phyloP scores from a whole-genome alignment of 2,329 filamentous ascomycete genomes.

The Malbranchea zuffiana region DNA sequence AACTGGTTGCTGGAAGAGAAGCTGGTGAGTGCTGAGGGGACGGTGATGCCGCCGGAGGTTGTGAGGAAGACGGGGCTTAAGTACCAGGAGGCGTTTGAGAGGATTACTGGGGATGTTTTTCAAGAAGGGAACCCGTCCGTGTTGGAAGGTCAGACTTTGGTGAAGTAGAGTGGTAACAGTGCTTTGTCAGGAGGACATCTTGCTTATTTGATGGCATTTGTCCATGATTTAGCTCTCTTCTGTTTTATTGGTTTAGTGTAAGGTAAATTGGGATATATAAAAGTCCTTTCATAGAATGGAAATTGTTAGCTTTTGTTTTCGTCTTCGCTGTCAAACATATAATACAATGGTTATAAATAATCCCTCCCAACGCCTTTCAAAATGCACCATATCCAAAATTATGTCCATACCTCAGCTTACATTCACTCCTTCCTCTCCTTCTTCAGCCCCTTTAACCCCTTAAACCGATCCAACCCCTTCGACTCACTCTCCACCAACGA shows the following conservation, averaged over 20 bases:
- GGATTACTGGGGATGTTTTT: constrained; percentile 47
- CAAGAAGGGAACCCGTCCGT: constrained; percentile 5
- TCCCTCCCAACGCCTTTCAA: background rate
- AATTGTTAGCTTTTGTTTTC: too few relatives aligned
- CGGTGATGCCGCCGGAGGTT: constrained; percentile 62
- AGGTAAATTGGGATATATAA: too few relatives aligned
- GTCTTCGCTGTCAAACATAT: too few relatives aligned
- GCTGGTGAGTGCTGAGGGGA: constrained; percentile 62
- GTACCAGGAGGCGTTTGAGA: constrained; percentile 66
- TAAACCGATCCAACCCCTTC: constrained; percentile 19
- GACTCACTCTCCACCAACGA: constrained; percentile 14
- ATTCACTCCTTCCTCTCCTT: constrained; percentile 26
- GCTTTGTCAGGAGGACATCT: too few relatives aligned
- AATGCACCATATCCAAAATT: background rate
- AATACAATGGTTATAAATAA: too few relatives aligned
- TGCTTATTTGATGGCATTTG: too few relatives aligned
- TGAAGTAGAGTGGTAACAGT: constrained; percentile 2
- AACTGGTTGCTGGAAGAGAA: constrained; percentile 69
- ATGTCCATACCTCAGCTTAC: background rate
- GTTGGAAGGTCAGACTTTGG: constrained; percentile 1
- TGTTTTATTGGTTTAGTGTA: too few relatives aligned
- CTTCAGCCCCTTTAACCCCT: constrained; percentile 29
- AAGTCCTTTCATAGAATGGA: too few relatives aligned
- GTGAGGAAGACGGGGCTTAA: constrained; percentile 56
- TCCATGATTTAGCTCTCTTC: too few relatives aligned